Conservation (phyloP, 257 asterid genomes). For the Nicotiana tomentosiformis region DNA sequence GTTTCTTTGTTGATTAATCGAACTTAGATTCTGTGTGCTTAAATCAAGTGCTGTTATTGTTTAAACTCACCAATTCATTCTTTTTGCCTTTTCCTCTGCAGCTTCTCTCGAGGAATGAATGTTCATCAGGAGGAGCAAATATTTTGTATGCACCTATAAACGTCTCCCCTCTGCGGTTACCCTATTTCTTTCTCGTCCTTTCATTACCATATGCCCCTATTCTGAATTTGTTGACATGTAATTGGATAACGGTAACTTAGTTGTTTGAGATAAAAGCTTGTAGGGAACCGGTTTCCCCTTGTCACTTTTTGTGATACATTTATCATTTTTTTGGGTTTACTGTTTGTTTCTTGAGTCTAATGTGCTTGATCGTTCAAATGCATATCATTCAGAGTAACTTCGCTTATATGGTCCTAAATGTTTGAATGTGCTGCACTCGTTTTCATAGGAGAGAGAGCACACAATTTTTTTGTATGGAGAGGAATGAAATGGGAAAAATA, state of each 20-base stretch:
- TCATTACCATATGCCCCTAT: neutral
- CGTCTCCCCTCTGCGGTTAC: neutral
- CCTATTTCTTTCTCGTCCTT: neutral
- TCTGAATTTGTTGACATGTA: slow-evolving; percentile 1
- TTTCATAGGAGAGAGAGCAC: neutral
- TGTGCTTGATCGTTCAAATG: neutral
- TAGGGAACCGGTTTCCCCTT: neutral
- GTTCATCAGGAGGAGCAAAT: neutral
- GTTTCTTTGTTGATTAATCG: neutral
- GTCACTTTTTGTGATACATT: neutral
- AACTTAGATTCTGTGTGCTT: neutral
- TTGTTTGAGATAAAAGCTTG: neutral
- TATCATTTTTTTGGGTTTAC: neutral
- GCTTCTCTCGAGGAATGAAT: neutral
- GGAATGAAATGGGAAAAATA: no score
- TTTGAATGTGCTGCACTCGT: neutral
- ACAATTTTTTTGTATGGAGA: neutral
- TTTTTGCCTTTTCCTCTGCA: neutral
- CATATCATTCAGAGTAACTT: neutral
- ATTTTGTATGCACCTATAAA: neutral
- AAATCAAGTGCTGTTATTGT: neutral
- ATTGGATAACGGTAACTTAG: neutral
- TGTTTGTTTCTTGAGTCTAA: neutral
- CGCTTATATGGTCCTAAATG: neutral
- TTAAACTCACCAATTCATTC: neutral